A percentile compares a stretch with the other conserved stretches of the same genome.
These are phyloP conservation scores for Lepidium campestre DNA, from an alignment of 441 rosid genomes.

Conservation along the genomic window DNA sequence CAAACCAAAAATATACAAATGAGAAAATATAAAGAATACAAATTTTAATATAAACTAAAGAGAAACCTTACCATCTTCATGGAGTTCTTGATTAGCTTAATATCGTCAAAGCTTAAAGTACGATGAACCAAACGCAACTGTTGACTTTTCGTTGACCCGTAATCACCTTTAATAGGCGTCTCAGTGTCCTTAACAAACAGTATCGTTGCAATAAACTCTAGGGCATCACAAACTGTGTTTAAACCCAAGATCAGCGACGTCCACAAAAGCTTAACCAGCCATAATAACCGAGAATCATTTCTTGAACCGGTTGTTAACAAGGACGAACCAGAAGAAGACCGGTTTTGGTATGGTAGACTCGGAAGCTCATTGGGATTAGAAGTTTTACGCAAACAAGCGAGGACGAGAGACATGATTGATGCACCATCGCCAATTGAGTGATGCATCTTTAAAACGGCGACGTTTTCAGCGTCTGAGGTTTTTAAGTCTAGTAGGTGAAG, in stretches of 20 bases:
- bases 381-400: conserved; percentile 40
- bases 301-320: neutral
- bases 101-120: conserved; percentile 33
- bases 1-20: neutral
- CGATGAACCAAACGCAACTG: conserved; percentile 28
- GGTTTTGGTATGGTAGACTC: conserved; percentile 28
- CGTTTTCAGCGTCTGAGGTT: conserved; percentile 32
- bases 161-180: conserved; percentile 36
- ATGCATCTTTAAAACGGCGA: conserved; percentile 34
- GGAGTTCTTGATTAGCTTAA: conserved; percentile 31
- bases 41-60: neutral
- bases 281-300: neutral
- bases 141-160: conserved; percentile 4
- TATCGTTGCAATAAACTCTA: conserved; percentile 26
- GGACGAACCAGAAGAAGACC: neutral
- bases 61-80: conserved; percentile 28
- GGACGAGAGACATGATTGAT: conserved; percentile 41
- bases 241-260: conserved; percentile 13
- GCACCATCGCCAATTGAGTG: conserved; percentile 42
- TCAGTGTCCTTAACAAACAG: conserved; percentile 34
- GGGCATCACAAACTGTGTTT: conserved; percentile 31
- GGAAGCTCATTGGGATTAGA: conserved; percentile 32
- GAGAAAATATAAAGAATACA: too few species aligned
- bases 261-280: conserved; percentile 27
- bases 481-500: conserved; percentile 36